Percentiles rank a stretch among this genome's conserved stretches.
Evolutionary conservation across 2,329 filamentous ascomycete genomes (phyloP).

Genomic region (Cordyceps cateniannulata): DNA sequence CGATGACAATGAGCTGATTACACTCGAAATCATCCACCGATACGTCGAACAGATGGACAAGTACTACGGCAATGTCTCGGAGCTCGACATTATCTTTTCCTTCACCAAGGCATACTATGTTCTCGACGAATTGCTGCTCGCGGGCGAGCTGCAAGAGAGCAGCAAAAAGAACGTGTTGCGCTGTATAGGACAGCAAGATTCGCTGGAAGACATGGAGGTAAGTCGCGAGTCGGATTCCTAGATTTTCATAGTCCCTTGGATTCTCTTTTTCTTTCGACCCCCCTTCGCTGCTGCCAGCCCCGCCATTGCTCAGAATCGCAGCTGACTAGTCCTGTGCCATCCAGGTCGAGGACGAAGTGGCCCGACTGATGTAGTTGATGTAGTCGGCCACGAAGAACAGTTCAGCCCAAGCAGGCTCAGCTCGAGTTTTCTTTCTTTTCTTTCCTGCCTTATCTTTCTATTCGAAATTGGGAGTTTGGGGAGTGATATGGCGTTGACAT

Average conservation of each 20-base stretch:
- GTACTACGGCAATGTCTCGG: constrained; percentile 99
- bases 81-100: constrained; percentile 99
- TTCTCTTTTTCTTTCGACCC: neutral
- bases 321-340: constrained; percentile 40
- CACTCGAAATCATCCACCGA: constrained; percentile 95
- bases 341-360: constrained; percentile 84
- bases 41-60: constrained; percentile 99
- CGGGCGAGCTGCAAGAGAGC: constrained; percentile 96
- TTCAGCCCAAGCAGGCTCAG: neutral
- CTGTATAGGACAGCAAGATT: constrained; percentile 95
- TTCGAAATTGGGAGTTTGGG: neutral
- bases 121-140: constrained; percentile 88
- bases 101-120: constrained; percentile 99
- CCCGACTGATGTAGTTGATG: constrained; percentile 69
- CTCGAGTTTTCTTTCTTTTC: neutral
- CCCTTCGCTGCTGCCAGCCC: neutral
- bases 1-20: constrained; percentile 98
- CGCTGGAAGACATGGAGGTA: constrained; percentile 98
- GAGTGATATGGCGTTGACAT: constrained; percentile 13
- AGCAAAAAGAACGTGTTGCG: constrained; percentile 98
- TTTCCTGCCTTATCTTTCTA: constrained; percentile 12
- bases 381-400: constrained; percentile 14
- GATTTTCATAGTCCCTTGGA: neutral
- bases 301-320: neutral
- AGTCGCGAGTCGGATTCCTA: constrained; percentile 35